Evolutionary conservation across 345 rosid species (phyloP), one percentile per base, ranked within the genome.

Genomic region (Dovyalis caffra): DNA sequence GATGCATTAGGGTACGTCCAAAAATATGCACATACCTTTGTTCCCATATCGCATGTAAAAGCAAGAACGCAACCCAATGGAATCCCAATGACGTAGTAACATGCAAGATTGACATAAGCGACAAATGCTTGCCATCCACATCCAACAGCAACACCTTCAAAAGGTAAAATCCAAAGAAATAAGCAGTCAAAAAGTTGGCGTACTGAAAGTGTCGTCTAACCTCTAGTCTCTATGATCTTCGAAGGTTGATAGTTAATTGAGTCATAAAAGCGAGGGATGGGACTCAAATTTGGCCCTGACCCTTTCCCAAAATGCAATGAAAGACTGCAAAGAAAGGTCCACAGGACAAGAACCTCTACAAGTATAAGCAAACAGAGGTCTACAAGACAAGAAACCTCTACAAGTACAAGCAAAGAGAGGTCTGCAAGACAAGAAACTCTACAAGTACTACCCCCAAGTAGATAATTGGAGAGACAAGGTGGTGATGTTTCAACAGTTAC

Each of bases 61-160:
- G 90, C 95, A 58, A 90, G 86, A 37, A 92, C 61, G 10, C 81
- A 83, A 0, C 95, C 97, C 2, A 89, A 14, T 0, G 94, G 97
- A 16, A 89, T 66, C 1, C 94, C 94, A 33, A 90, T 78, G 9
- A 90, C 1, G 79, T 89, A 89, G 76, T 90, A 93, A 66, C 96
- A 91, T 23, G 90, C 97, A 8, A 91, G 83, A 51, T 91, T 92
- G 0, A 93, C 92, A 32, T 87, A 93, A 6, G 97, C 97, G 14
- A 93, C 94, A 83, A 90, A 85, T 16, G 95, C 91, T 81, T 92
- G 94, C 96, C 97, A 90, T 76, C 95, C 94, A 63, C 94, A 89
- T 1, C 94, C 97, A 25, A 89, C 94, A 38, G 92, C 96, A 51
- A 90, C 97, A 25, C 97, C 95, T 88, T 63, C 66, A 49, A 18